phyloP scores from a whole-genome alignment of 129 eudicot genomes.

The Chrysanthemum seticuspe region DNA sequence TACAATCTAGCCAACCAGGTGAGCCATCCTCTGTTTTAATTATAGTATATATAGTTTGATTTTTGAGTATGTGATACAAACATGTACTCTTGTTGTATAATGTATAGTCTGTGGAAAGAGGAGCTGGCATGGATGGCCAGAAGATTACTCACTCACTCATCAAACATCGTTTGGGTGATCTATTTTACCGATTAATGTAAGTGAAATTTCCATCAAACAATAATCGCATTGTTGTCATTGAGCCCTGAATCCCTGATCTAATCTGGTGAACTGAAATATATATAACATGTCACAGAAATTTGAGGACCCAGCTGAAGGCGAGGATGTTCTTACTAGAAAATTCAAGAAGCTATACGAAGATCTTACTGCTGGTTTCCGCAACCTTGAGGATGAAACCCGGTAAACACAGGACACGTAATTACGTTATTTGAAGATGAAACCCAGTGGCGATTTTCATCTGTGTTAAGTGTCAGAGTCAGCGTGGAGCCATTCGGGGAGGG shows the following conservation, averaged over 20 bases:
- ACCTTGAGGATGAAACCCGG: constrained; percentile 97
- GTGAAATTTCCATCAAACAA: constrained; percentile 26
- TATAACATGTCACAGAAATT: constrained; percentile 87
- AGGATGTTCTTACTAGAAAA: constrained; percentile 73
- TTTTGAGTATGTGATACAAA: neutral
- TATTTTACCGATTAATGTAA: constrained; percentile 98
- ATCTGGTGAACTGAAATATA: neutral
- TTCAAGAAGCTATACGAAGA: constrained; percentile 88
- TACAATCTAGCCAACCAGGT: constrained; percentile 99
- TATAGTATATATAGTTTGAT: neutral
- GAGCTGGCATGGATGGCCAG: constrained; percentile 99
- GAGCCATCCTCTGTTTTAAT: neutral
- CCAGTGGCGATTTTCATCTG: constrained; percentile 22
- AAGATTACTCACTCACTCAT: constrained; percentile 85
- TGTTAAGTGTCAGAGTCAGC: constrained; percentile 4
- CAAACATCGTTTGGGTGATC: constrained; percentile 92
- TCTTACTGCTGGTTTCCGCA: constrained; percentile 93
- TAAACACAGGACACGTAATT: constrained; percentile 24
- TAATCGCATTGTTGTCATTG: neutral
- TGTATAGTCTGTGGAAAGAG: constrained; percentile 93
- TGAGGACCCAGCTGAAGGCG: constrained; percentile 99
- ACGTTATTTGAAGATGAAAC: constrained; percentile 13
- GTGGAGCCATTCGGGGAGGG: neutral
- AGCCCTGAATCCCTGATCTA: neutral
- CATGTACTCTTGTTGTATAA: neutral